These are phyloP conservation scores for Smallanthus sonchifolius DNA, from an alignment of 129 eudicot species.

Conservation along the genomic window DNA sequence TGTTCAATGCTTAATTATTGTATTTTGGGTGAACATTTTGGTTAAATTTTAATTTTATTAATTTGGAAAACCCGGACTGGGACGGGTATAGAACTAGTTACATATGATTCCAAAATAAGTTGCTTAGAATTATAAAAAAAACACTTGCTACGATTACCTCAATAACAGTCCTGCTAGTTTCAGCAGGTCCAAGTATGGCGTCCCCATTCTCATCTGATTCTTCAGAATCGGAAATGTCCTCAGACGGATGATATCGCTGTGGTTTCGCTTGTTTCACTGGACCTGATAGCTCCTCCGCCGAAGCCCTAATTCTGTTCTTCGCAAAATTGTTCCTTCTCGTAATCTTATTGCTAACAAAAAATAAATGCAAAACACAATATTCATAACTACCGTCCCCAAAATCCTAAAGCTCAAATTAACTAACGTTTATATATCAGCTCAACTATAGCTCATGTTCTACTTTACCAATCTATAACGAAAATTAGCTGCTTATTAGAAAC, in stretches of 20 bases:
- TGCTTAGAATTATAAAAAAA: background rate
- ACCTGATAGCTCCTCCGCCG: conserved; percentile 55
- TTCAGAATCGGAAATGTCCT: conserved; percentile 68
- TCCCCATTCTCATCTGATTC: conserved; percentile 56
- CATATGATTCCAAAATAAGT: conserved; percentile 9
- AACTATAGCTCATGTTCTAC: background rate
- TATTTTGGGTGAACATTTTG: no score
- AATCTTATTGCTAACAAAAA: conserved; percentile 47
- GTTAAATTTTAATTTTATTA: no score
- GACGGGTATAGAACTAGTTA: no score
- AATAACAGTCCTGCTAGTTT: conserved; percentile 75
- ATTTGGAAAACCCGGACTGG: no score
- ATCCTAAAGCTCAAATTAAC: background rate
- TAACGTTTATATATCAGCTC: conserved; percentile 4
- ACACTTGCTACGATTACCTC: conserved; percentile 46
- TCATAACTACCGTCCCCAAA: background rate
- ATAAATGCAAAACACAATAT: background rate
- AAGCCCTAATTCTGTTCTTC: conserved; percentile 47
- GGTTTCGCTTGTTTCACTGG: conserved; percentile 73
- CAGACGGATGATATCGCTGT: conserved; percentile 83
- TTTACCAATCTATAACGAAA: conserved; percentile 11
- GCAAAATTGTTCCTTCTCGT: conserved; percentile 29
- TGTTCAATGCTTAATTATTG: background rate
- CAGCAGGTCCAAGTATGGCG: conserved; percentile 71
- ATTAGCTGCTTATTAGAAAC: background rate